A percentile compares a stretch with the other conserved stretches of the same genome.
Evolutionary conservation across 768 basidiomycete genomes (phyloP).

Genomic region (Lactarius vividus): DNA sequence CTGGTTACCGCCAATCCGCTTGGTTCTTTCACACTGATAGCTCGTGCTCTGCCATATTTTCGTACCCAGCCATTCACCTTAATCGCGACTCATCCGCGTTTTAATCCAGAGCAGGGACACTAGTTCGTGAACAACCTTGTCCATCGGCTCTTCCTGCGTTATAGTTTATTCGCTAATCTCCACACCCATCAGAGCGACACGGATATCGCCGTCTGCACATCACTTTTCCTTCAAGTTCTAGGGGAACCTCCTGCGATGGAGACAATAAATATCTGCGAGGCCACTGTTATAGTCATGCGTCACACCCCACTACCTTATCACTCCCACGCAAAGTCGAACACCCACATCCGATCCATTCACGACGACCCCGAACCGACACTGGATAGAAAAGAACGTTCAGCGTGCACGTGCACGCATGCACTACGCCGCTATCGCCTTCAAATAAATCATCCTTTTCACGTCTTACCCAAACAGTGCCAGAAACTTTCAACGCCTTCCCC

Average conservation of each 20-base stretch:
- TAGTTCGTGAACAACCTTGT: neutral
- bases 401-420: too few species aligned
- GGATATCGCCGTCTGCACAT: neutral
- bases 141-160: neutral
- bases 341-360: neutral
- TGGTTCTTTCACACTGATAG: slow-evolving; percentile 6
- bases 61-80: slow-evolving; percentile 6
- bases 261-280: neutral
- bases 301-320: neutral
- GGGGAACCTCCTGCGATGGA: neutral
- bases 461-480: too few species aligned
- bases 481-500: too few species aligned
- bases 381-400: neutral
- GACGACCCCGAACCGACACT: neutral
- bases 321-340: neutral
- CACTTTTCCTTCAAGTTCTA: neutral
- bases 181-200: neutral
- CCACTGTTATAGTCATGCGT: neutral
- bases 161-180: neutral
- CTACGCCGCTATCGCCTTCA: too few species aligned
- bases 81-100: neutral
- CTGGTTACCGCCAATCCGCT: slow-evolving; percentile 12
- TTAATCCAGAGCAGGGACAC: too few species aligned
- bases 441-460: neutral
- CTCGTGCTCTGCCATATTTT: slow-evolving; percentile 7